A percentile compares a stretch with the other conserved stretches of the same genome.
These are phyloP conservation scores for Bretschneidera sinensis DNA, from an alignment of 345 rosid species.

Conservation along the genomic window DNA sequence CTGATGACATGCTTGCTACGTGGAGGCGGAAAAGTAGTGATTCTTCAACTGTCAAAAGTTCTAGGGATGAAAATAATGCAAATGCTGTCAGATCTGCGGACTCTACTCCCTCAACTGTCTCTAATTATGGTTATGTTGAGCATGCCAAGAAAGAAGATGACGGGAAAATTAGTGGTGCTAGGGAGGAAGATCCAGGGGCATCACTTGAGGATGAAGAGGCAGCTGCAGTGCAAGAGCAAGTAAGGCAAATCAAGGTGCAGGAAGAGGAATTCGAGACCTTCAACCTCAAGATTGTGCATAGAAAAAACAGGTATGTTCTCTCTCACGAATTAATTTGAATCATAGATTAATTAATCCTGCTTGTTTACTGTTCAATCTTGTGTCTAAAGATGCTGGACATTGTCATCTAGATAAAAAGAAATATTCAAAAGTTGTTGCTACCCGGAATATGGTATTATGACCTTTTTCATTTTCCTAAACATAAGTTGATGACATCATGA, in stretches of 20 bases:
- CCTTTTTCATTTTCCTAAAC: too few relatives aligned
- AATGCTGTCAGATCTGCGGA: slow-evolving; percentile 52
- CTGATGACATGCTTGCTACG: slow-evolving; percentile 65
- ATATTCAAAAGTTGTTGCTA: slow-evolving; percentile 5
- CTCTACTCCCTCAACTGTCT: slow-evolving; percentile 64
- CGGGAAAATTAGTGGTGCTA: slow-evolving; percentile 39
- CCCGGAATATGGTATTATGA: too few relatives aligned
- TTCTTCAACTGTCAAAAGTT: slow-evolving; percentile 69
- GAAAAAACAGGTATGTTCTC: slow-evolving; percentile 84
- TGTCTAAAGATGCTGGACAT: too few relatives aligned
- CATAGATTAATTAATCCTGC: slow-evolving; percentile 1
- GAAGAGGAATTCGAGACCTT: slow-evolving; percentile 99
- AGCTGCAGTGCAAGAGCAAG: slow-evolving; percentile 95
- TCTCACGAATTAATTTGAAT: slow-evolving; percentile 6
- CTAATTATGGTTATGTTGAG: slow-evolving; percentile 60
- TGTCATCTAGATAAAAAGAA: not conserved
- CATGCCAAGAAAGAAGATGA: slow-evolving; percentile 51
- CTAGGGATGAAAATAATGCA: slow-evolving; percentile 59
- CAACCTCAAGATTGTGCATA: slow-evolving; percentile 90
- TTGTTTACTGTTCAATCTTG: slow-evolving; percentile 8
- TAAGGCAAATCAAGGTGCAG: slow-evolving; percentile 91
- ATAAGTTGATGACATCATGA: too few relatives aligned
- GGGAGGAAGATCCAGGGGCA: slow-evolving; percentile 69
- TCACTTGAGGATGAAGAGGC: slow-evolving; percentile 92
- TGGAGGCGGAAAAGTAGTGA: slow-evolving; percentile 82